Base-by-base conservation (phyloP, 2,329 filamentous ascomycete species). In the Diplocarpon rosae region DNA sequence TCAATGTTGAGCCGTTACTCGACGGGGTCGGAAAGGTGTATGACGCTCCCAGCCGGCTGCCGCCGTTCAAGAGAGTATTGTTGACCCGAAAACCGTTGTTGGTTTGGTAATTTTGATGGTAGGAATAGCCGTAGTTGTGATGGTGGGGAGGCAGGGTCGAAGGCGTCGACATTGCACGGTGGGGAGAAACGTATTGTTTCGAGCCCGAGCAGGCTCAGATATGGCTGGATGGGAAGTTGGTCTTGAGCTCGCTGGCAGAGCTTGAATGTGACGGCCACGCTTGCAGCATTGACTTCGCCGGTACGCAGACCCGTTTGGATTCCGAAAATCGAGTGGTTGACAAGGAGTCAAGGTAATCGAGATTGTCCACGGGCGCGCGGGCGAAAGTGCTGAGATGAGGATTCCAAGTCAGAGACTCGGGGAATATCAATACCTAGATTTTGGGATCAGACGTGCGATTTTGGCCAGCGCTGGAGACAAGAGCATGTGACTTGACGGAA, bases 131-230 rank as follows among this genome's bases (percentile, higher is more conserved):
- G 69, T 80, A 78, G 59, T 74, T 73, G 50, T 75, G 73, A 65
- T 79, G 76, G 65, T 81, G 79, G 59, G 75, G 76, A 62, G 80
- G 79, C 61, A 85, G 71, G 55, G 80, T 83, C 51, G 83, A 86
- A 56, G 85, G 84, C 56, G 84, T 88, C 71, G 85, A 89, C 85
- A 90, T 89, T 51, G 50, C 56, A 56, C 51, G 42, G 34, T 46
- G 37, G 39, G 47, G 48, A 49, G 48, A 49, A 51, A 43, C 42
- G 47, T 45, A 43, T 44, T 32, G 50, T 56, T 51, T 53, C 47
- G 53, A 44, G 51, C 46, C 53, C 47, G 42, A 42, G 39, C 37
- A 49, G 52, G 49, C 48, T 51, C 45, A 51, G 50, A 46, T 46
- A 50, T 50, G 17, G 47, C 39, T 16, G 46, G 45, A 43, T 42